Evolutionary conservation across 1,139 yeast species (phyloP), one percentile per base, ranked within the genome.

Genomic region (Saccharomyces hybrid): DNA sequence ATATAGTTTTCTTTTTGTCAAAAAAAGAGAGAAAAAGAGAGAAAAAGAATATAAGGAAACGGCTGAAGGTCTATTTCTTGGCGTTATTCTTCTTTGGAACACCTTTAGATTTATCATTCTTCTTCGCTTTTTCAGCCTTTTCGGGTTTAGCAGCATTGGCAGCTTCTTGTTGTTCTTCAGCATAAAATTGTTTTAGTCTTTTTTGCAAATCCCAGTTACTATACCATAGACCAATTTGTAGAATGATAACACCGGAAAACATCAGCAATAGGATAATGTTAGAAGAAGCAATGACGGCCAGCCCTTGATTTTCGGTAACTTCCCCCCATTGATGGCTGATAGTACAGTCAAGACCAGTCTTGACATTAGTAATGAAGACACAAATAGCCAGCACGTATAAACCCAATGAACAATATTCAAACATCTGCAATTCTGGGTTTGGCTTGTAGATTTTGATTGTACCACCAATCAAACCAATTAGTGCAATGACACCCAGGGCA

Each of bases 261-360:
- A 86, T 78, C 57, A 89, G 71, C 25, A 86, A 81, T 60, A 88
- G 77, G 77, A 93, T 86, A 50, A 87, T 80, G 71, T 86, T 85
- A 48, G 95, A 84, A 5, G 98, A 97, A 48, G 95, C 97, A 70
- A 93, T 82, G 48, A 93, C 97, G 62, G 88, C 88, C 64, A 93
- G 73, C 25, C 98, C 98, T 30, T 96, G 89, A 59, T 78, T 76
- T 70, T 80, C 82, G 65, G 88, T 89, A 53, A 93, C 96, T 54
- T 93, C 98, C 59, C 97, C 98, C 97, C 98, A 93, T 57, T 81
- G 76, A 49, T 91, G 90, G 56, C 79, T 72, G 30, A 81, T 65
- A 57, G 89, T 82, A 52, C 95, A 81, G 63, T 80, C 79, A 52
- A 85, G 77, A 52, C 99, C 99, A 53, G 88, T 82, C 70, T 91